Evolutionary conservation across 2,329 filamentous ascomycete genomes (phyloP).

Genomic region (Helotiales sp.): DNA sequence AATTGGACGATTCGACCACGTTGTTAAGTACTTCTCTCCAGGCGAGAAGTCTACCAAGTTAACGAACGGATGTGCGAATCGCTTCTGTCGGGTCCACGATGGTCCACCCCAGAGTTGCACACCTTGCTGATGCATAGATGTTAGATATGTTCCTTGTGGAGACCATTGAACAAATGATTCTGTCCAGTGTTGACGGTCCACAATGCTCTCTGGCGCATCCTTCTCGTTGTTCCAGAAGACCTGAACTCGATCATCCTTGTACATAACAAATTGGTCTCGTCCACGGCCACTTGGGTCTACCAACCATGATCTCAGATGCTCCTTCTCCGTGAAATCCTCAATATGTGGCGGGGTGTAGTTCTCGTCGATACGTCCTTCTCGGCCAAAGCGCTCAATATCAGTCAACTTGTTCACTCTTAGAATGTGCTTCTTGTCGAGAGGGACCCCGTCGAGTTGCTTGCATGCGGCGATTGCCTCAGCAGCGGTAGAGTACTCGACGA

Average conservation of each 20-base stretch:
- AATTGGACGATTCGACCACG: slow-evolving; percentile 94
- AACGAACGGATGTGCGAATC: slow-evolving; percentile 93
- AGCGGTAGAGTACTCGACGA: slow-evolving; percentile 91
- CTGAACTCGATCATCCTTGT: slow-evolving; percentile 85
- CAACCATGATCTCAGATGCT: slow-evolving; percentile 92
- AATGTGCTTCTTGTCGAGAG: slow-evolving; percentile 96
- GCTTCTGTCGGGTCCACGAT: slow-evolving; percentile 85
- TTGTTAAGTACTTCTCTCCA: slow-evolving; percentile 87
- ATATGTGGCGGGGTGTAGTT: slow-evolving; percentile 82
- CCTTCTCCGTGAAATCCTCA: slow-evolving; percentile 84
- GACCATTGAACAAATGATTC: slow-evolving; percentile 99
- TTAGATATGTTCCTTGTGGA: slow-evolving; percentile 88
- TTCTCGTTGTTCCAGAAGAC: slow-evolving; percentile 99
- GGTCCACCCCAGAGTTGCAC: slow-evolving; percentile 95
- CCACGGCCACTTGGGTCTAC: slow-evolving; percentile 77
- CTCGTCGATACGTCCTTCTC: slow-evolving; percentile 91
- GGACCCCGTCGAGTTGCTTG: slow-evolving; percentile 80
- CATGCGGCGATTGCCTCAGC: slow-evolving; percentile 88
- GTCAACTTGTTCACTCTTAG: slow-evolving; percentile 97
- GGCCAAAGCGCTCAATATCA: slow-evolving; percentile 93
- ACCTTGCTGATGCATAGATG: slow-evolving; percentile 93
- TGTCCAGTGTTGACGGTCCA: slow-evolving; percentile 95
- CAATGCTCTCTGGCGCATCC: slow-evolving; percentile 81
- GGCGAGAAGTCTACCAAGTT: slow-evolving; percentile 97
- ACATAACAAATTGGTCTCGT: slow-evolving; percentile 95